Evolutionary conservation across 75 land plant genomes (phyloP).

Genomic region (Isoetes taiwanensis): DNA sequence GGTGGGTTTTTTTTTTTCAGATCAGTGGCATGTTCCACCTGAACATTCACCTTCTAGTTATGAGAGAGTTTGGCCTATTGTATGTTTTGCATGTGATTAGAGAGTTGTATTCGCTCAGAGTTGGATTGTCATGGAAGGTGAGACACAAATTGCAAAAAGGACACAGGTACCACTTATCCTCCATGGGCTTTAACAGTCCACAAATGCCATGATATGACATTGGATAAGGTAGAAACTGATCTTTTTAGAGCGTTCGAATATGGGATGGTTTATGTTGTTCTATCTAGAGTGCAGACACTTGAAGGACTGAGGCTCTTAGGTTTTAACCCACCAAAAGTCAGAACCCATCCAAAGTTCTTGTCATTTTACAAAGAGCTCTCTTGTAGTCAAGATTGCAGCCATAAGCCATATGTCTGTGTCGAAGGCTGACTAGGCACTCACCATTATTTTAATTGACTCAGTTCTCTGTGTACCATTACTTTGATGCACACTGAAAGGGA

Average conservation of each 20-base stretch:
- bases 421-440: no score
- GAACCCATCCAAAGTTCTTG: background rate
- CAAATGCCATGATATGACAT: slow-evolving; percentile 4
- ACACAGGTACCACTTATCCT: background rate
- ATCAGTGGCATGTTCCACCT: background rate
- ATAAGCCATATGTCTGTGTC: no score
- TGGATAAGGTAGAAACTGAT: background rate
- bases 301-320: background rate
- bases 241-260: background rate
- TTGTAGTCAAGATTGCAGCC: no score
- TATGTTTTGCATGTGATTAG: background rate
- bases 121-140: slow-evolving; percentile 2
- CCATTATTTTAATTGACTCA: no score
- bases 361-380: background rate
- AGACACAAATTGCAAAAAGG: background rate
- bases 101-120: background rate
- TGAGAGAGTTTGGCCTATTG: background rate
- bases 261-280: slow-evolving; percentile 4
- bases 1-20: background rate
- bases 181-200: background rate
- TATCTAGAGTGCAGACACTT: background rate
- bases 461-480: no score
- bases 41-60: background rate
- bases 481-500: no score
- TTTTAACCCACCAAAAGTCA: background rate